A percentile compares a stretch with the other conserved stretches of the same genome.
phyloP scores from a whole-genome alignment of 805 yeast species.

The Kurtzmaniella cleridarum region DNA sequence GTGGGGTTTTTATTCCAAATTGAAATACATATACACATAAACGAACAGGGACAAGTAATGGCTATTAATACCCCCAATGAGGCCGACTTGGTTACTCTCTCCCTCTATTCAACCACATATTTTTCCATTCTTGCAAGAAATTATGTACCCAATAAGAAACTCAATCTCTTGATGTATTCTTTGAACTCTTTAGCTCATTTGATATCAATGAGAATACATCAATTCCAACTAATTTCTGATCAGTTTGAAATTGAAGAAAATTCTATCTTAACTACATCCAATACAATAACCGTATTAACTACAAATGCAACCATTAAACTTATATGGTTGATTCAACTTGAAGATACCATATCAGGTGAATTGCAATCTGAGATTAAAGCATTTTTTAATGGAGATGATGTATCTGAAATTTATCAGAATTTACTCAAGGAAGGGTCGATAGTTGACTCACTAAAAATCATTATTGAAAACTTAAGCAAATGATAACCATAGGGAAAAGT shows the following conservation, averaged over 20 bases:
- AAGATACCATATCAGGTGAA: constrained; percentile 15
- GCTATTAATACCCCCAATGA: constrained; percentile 4
- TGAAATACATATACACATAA: constrained; percentile 11
- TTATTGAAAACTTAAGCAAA: constrained; percentile 12
- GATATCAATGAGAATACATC: constrained; percentile 15
- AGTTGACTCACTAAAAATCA: constrained; percentile 16
- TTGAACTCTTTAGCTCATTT: constrained; percentile 25
- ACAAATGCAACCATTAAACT: neutral
- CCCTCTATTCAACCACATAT: constrained; percentile 20
- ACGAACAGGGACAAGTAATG: constrained; percentile 9
- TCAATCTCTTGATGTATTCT: constrained; percentile 26
- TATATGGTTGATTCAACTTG: constrained; percentile 20
- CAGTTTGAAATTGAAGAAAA: neutral
- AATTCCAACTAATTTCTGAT: neutral
- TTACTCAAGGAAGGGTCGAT: constrained; percentile 22
- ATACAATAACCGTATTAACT: neutral
- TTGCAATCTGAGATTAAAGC: constrained; percentile 17
- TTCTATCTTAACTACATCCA: neutral
- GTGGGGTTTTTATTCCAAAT: constrained; percentile 15
- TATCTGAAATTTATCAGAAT: constrained; percentile 12
- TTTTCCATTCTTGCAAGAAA: constrained; percentile 12
- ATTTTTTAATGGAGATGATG: constrained; percentile 5
- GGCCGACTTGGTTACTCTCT: constrained; percentile 8
- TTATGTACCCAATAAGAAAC: constrained; percentile 20
- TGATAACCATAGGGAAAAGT: no score